Evolutionary conservation across 1,139 yeast species (phyloP).

Genomic region (Kodamaea fungicola): DNA sequence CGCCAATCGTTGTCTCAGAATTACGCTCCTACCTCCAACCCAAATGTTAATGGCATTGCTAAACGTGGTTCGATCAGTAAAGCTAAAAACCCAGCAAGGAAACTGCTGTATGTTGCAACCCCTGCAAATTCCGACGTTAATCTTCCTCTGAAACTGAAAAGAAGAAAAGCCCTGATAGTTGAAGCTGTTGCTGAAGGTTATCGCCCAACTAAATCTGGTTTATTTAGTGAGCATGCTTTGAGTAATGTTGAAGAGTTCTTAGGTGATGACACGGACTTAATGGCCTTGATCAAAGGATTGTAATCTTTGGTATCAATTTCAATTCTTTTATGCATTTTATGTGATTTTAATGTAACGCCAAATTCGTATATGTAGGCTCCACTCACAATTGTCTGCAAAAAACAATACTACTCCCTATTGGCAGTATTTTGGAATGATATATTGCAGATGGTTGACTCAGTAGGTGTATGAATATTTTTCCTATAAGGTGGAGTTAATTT

Average conservation of each 20-base stretch:
- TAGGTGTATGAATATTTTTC: no score
- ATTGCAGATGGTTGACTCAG: no score
- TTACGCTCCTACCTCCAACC: slow-evolving; percentile 1
- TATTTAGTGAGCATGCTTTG: slow-evolving; percentile 69
- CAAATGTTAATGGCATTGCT: slow-evolving; percentile 2
- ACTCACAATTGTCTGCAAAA: no score
- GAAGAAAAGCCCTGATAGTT: slow-evolving; percentile 59
- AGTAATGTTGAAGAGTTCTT: slow-evolving; percentile 65
- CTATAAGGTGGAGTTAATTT: neutral
- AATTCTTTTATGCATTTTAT: neutral
- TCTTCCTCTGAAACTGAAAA: slow-evolving; percentile 24
- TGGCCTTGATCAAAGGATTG: slow-evolving; percentile 45
- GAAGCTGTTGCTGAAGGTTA: slow-evolving; percentile 77
- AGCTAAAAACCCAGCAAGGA: slow-evolving; percentile 8
- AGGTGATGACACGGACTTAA: slow-evolving; percentile 45
- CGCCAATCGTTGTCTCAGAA: slow-evolving; percentile 13
- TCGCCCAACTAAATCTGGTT: slow-evolving; percentile 68
- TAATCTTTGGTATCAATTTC: slow-evolving; percentile 10
- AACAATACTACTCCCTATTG: no score
- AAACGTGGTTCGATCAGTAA: slow-evolving; percentile 9
- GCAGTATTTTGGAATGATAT: no score
- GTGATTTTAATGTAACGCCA: no score
- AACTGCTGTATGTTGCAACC: slow-evolving; percentile 4
- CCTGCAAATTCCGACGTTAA: slow-evolving; percentile 9
- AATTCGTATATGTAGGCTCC: no score